A percentile compares a stretch with the other conserved stretches of the same genome.
These are phyloP conservation scores for Parasarocladium wereldwijsianum DNA, from an alignment of 2,329 filamentous ascomycete species.

Conservation along the genomic window DNA sequence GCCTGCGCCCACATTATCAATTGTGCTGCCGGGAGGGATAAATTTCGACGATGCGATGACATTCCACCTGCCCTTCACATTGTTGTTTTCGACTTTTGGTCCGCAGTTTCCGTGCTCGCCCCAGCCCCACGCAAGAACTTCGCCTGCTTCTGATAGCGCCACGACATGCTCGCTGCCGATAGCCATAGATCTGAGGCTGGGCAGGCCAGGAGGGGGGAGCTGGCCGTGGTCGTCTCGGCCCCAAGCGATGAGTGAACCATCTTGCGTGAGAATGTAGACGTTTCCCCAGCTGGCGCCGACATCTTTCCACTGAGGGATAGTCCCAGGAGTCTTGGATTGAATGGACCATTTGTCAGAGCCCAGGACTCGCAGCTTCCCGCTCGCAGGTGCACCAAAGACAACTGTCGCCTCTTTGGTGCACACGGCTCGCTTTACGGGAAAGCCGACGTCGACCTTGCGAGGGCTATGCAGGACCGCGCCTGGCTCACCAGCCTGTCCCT, in stretches of 20 bases:
- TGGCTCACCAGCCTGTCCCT: conserved; percentile 63
- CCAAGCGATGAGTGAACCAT: conserved; percentile 55
- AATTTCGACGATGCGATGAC: conserved; percentile 44
- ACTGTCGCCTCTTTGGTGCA: conserved; percentile 83
- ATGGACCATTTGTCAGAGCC: conserved; percentile 65
- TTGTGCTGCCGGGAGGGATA: conserved; percentile 32
- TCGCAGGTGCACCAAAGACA: conserved; percentile 39
- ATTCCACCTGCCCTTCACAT: conserved; percentile 58
- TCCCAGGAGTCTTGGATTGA: conserved; percentile 37
- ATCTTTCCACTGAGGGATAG: conserved; percentile 45
- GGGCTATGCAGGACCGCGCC: conserved; percentile 41
- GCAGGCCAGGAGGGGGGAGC: conserved; percentile 48
- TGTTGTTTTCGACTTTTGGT: conserved; percentile 43
- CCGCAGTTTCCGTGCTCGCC: conserved; percentile 97
- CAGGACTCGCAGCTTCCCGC: conserved; percentile 50
- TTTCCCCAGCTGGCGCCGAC: conserved; percentile 73
- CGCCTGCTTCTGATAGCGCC: conserved; percentile 47
- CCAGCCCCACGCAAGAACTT: conserved; percentile 85
- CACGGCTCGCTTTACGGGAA: conserved; percentile 50
- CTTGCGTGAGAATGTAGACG: conserved; percentile 51
- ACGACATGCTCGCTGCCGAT: conserved; percentile 86
- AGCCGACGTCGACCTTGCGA: conserved; percentile 43
- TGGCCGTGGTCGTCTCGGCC: conserved; percentile 80
- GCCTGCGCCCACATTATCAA: conserved; percentile 59
- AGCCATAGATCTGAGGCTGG: conserved; percentile 47